phyloP scores from a whole-genome alignment of 179 eudicot species.

The Silene vulgaris region DNA sequence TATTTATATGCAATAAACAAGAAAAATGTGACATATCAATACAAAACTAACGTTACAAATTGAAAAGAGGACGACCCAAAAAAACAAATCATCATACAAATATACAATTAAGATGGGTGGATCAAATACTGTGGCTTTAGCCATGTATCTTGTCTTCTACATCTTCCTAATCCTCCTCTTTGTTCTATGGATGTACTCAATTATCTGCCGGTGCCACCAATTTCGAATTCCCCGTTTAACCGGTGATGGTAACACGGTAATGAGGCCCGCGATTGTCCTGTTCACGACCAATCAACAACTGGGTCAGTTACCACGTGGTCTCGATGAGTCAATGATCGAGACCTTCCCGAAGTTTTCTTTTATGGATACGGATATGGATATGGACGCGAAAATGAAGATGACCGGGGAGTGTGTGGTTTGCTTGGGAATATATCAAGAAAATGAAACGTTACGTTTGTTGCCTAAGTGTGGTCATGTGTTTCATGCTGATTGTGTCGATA shows the following conservation, averaged over 20 bases:
- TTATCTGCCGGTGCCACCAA: slow-evolving; percentile 14
- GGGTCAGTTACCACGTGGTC: slow-evolving; percentile 11
- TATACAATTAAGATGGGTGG: background rate
- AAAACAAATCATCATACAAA: background rate
- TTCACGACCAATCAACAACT: slow-evolving; percentile 7
- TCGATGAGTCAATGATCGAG: slow-evolving; percentile 12
- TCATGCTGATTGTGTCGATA: slow-evolving; percentile 58
- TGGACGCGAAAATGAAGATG: slow-evolving; percentile 8
- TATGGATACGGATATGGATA: background rate
- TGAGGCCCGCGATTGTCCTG: slow-evolving; percentile 11
- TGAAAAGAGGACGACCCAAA: background rate
- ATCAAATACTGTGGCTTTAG: slow-evolving; percentile 9
- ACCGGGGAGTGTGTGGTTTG: slow-evolving; percentile 59
- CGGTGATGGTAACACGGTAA: too few relatives aligned
- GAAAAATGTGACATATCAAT: background rate
- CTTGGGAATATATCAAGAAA: slow-evolving; percentile 47
- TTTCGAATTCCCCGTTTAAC: too few relatives aligned
- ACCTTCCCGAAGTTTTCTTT: slow-evolving; percentile 15
- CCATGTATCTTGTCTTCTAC: slow-evolving; percentile 24
- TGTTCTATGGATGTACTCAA: slow-evolving; percentile 21
- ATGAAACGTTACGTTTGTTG: slow-evolving; percentile 44
- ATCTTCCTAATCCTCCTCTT: slow-evolving; percentile 16
- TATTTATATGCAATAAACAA: background rate
- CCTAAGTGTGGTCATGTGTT: slow-evolving; percentile 72
- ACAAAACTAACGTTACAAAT: background rate